Evolutionary conservation across 2,329 filamentous ascomycete genomes (phyloP).

Genomic region (Aspergillus piperis): DNA sequence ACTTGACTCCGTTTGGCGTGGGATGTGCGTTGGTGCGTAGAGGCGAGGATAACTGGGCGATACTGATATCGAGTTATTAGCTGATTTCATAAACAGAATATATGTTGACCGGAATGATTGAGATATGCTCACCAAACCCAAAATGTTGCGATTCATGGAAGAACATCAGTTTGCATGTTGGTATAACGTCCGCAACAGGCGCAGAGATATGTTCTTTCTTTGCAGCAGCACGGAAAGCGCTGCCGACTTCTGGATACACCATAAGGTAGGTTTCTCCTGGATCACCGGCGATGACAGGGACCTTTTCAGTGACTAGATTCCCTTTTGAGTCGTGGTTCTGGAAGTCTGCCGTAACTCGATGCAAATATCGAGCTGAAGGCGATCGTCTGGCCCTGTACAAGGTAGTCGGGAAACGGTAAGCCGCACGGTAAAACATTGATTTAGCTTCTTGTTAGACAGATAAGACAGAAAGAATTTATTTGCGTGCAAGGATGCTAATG

Average conservation of each 20-base stretch:
- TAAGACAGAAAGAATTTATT: too few relatives aligned
- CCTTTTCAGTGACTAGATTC: slow-evolving; percentile 19
- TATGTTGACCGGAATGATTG: too few relatives aligned
- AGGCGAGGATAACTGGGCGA: slow-evolving; percentile 27
- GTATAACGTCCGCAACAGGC: slow-evolving; percentile 16
- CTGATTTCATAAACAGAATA: slow-evolving; percentile 9
- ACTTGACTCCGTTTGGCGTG: slow-evolving; percentile 24
- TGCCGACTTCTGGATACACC: slow-evolving; percentile 23
- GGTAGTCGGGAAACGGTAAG: too few relatives aligned
- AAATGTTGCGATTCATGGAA: slow-evolving; percentile 31
- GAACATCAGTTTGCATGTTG: slow-evolving; percentile 29
- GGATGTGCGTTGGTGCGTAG: slow-evolving; percentile 22
- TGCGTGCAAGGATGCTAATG: too few relatives aligned
- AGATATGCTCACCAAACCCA: slow-evolving; percentile 22
- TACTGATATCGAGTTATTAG: slow-evolving; percentile 17
- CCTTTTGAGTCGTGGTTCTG: slow-evolving; percentile 22
- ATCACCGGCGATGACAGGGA: slow-evolving; percentile 25
- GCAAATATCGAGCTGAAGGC: slow-evolving; percentile 18
- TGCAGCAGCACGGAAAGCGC: slow-evolving; percentile 23
- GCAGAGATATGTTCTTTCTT: slow-evolving; percentile 13
- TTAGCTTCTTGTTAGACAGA: too few relatives aligned
- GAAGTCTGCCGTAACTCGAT: slow-evolving; percentile 27
- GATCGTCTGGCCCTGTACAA: too few relatives aligned
- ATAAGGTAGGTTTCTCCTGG: slow-evolving; percentile 27
- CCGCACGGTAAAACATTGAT: too few relatives aligned